phyloP scores from a whole-genome alignment of 768 basidiomycete species.

The Mycena rebaudengoi region DNA sequence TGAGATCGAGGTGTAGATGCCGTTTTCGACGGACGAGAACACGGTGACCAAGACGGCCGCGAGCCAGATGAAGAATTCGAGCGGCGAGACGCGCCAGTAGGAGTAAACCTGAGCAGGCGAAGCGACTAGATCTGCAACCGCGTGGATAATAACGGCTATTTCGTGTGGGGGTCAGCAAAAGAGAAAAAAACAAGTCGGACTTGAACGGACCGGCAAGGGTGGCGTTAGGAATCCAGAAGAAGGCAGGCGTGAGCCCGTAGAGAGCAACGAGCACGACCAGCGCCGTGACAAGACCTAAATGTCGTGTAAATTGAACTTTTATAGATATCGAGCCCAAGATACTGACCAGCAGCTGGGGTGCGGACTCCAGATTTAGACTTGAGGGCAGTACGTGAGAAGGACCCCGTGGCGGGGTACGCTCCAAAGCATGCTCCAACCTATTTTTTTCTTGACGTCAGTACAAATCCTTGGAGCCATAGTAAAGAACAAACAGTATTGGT shows the following conservation, averaged over 20 bases:
- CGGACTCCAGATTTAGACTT: conserved; percentile 98
- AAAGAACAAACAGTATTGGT: conserved; percentile 70
- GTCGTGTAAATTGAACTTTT: too few species aligned
- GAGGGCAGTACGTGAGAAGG: conserved; percentile 97
- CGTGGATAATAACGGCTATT: conserved; percentile 90
- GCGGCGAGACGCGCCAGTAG: conserved; percentile 93
- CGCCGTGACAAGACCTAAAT: conserved; percentile 79
- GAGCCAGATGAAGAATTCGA: conserved; percentile 90
- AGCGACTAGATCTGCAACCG: conserved; percentile 88
- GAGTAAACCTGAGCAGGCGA: conserved; percentile 80
- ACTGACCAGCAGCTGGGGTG: conserved; percentile 93
- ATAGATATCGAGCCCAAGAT: too few species aligned
- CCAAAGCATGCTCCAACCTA: conserved; percentile 83
- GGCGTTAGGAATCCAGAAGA: conserved; percentile 88
- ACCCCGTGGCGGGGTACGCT: conserved; percentile 97
- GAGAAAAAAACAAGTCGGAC: too few species aligned
- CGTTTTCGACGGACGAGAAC: conserved; percentile 94
- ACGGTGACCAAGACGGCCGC: conserved; percentile 90
- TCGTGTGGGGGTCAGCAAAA: neutral
- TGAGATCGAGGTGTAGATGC: conserved; percentile 88
- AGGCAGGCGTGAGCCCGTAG: conserved; percentile 92
- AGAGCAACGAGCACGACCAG: conserved; percentile 92
- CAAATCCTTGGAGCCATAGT: too few species aligned
- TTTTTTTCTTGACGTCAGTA: neutral
- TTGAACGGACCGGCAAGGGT: conserved; percentile 60